Base-by-base conservation (phyloP, 306 rosid species). In the Sicyos edulis region DNA sequence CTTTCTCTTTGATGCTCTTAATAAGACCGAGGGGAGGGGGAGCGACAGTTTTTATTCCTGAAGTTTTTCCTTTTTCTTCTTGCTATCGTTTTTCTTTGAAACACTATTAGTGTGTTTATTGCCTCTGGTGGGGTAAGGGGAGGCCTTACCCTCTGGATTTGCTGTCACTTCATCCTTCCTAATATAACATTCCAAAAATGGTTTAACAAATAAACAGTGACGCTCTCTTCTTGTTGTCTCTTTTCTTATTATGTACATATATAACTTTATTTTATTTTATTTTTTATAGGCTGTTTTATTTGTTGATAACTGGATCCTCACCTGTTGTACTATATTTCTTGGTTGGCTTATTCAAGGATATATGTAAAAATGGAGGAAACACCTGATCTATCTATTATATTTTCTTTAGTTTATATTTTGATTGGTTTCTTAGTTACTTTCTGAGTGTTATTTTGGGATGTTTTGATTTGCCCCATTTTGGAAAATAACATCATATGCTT, bases 381-480 rank as follows among this genome's bases (percentile, higher is more conserved):
- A 8, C 11, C 21, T 70, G 52, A 69, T 5, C 1, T 9, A n/a
- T 51, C 24, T 44, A 7, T 50, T 50, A 4, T 4, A 29, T 52
- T 51, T 53, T 70, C 26, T 8, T 52, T n/a, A 22, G 74, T 14
- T 70, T 70, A 16, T 16, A 68, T 6, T 15, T 32, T 49, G 73
- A 21, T 24, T 68, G 44, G 44, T 50, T 20, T 49, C 19, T 14
- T 19, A 10, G 13, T 14, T 69, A 22, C 45, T 24, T 45, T 47
- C 21, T 50, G 9, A 0, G 42, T 50, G 50, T 51, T 51, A 15
- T 50, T 66, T 37, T 64, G 4, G 29, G 53, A 17, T 10, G 53
- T 64, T 64, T 47, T 49, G 20, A 47, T 16, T 67, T 49, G 72
- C 4, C 20, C 57, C 57, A 20, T 67, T 67, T 14, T 67, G 56